phyloP scores from a whole-genome alignment of 73 alveolate species.

The Uronychia setigera region DNA sequence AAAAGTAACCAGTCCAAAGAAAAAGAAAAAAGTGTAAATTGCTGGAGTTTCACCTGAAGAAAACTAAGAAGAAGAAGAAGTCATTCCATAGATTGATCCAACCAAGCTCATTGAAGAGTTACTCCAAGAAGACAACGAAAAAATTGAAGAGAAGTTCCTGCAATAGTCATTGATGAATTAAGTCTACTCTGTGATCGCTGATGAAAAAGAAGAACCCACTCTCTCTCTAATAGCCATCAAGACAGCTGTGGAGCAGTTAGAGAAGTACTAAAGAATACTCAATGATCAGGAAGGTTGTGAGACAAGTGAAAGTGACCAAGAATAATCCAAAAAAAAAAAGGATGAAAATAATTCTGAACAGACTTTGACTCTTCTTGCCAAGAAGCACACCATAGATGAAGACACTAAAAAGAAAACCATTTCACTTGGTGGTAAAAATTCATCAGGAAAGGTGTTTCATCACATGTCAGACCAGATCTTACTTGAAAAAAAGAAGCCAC shows the following conservation, averaged over 20 bases:
- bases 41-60: too few species aligned
- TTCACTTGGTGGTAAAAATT: neutral
- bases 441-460: neutral
- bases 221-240: neutral
- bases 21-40: too few species aligned
- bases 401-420: neutral
- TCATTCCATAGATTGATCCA: neutral
- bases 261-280: neutral
- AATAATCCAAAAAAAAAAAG: too few species aligned
- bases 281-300: neutral
- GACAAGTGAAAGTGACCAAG: too few species aligned
- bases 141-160: neutral
- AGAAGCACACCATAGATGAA: neutral
- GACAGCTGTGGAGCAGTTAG: neutral
- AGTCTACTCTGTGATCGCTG: neutral
- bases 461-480: neutral
- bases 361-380: neutral
- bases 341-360: neutral
- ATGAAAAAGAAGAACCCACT: neutral
- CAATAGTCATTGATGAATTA: neutral
- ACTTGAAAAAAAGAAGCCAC: neutral
- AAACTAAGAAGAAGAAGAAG: too few species aligned
- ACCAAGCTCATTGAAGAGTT: neutral
- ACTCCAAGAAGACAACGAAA: neutral
- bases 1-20: neutral